Base-by-base conservation (phyloP, 345 rosid genomes). In the Populus davidiana region DNA sequence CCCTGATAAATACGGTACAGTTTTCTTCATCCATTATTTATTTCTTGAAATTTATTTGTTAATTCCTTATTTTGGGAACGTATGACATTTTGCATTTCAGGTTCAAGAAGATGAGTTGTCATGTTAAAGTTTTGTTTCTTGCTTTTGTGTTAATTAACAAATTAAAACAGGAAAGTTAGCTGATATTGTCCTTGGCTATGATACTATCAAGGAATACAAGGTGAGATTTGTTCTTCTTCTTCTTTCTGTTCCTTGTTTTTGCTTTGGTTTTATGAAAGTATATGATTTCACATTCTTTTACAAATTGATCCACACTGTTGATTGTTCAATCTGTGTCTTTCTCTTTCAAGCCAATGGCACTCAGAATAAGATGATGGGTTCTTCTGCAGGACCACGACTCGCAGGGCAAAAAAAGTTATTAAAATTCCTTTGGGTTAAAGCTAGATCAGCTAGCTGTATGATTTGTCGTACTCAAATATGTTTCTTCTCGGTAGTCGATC, bases 141-240 rank as follows among this genome's bases (percentile, higher is more conserved):
- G 6, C n/a, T 61, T 5, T 33, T 33, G 59, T 33, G 73, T 7
- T 77, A 38, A 63, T 77, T 77, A 79, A 75, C 89, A 95, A 33
- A 33, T 33, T 33, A 33, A 33, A 33, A 33, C 35, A 33, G 98
- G 97, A 41, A 93, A 92, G 72, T 50, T 80, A 11, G 91, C 33
- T 33, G 99, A 96, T 82, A 87, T 93, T 77, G 84, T 84, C 74
- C 96, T 96, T 71, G 97, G 97, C 10, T 92, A 87, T 80, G 96
- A 92, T 81, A 81, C 92, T 47, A 80, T 85, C 59, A 35, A 90
- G 52, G 90, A 82, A 16, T 93, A 93, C 74, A 79, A 35, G 93
- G 99, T 93, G 71, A 77, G 80, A 36, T 44, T 10, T 7, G 35
- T 33, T 33, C 35, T 16, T 7, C 9, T 61, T 43, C 1, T 47